A percentile compares a stretch with the other conserved stretches of the same genome.
phyloP scores from a whole-genome alignment of 495 filamentous ascomycete genomes.

The Parachaetomium inaequale region DNA sequence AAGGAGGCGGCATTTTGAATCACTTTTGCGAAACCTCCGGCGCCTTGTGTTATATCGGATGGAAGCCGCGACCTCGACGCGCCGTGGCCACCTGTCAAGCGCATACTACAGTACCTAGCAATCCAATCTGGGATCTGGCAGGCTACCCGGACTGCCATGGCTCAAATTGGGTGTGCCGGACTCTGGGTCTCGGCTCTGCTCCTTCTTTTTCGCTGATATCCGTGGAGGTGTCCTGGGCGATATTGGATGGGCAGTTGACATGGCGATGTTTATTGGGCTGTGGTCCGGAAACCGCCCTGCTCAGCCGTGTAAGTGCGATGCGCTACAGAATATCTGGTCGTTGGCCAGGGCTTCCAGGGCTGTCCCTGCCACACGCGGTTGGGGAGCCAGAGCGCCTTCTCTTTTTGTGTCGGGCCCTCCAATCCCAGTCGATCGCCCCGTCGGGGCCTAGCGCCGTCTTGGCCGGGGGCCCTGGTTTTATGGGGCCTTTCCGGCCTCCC shows the following conservation, averaged over 20 bases:
- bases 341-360: neutral
- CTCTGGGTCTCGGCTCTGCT: slow-evolving; percentile 10
- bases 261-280: slow-evolving; percentile 19
- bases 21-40: neutral
- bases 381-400: neutral
- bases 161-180: slow-evolving; percentile 26
- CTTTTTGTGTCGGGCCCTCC: slow-evolving; percentile 13
- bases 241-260: slow-evolving; percentile 3
- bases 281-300: slow-evolving; percentile 15
- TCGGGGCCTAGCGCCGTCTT: neutral
- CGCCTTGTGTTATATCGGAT: slow-evolving; percentile 19
- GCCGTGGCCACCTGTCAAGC: neutral
- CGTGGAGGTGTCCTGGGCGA: slow-evolving; percentile 5
- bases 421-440: neutral
- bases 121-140: neutral
- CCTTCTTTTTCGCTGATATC: slow-evolving; percentile 7
- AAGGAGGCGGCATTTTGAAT: neutral
- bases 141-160: slow-evolving; percentile 27
- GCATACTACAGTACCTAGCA: neutral
- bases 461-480: no score
- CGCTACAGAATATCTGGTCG: slow-evolving; percentile 12
- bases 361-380: neutral
- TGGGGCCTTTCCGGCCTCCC: no score
- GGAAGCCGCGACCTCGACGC: slow-evolving; percentile 13
- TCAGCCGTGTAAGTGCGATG: slow-evolving; percentile 6